These are phyloP conservation scores for Xerocomellus dryophilus DNA, from an alignment of 768 basidiomycete species.

Conservation along the genomic window DNA sequence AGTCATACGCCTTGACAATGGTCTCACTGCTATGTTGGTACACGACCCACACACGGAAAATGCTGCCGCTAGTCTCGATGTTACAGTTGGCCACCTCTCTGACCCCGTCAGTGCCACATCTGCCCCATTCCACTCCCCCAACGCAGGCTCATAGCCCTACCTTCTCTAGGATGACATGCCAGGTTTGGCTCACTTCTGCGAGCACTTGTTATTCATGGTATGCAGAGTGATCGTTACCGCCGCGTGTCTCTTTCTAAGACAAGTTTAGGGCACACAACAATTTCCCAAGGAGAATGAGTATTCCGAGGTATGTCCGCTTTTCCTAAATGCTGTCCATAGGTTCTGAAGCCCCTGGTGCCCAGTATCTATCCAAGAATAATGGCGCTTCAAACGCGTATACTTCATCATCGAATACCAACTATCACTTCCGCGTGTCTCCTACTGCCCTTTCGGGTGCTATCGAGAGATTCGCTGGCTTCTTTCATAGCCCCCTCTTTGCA, in stretches of 20 bases:
- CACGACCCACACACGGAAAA: slow-evolving; percentile 88
- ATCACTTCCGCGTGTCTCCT: slow-evolving; percentile 71
- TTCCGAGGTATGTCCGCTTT: slow-evolving; percentile 54
- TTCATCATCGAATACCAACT: slow-evolving; percentile 87
- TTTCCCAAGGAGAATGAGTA: slow-evolving; percentile 95
- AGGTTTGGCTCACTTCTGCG: slow-evolving; percentile 92
- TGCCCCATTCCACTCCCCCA: background rate
- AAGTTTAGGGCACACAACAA: slow-evolving; percentile 66
- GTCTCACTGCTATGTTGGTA: slow-evolving; percentile 80
- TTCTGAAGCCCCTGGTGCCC: background rate
- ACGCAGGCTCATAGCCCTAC: background rate
- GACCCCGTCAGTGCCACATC: slow-evolving; percentile 71
- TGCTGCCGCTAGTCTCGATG: slow-evolving; percentile 91
- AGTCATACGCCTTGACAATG: slow-evolving; percentile 82
- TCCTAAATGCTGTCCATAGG: background rate
- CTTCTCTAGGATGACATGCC: slow-evolving; percentile 73
- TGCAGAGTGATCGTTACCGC: slow-evolving; percentile 19
- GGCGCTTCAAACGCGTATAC: slow-evolving; percentile 94
- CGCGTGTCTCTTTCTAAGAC: background rate
- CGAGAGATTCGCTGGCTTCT: slow-evolving; percentile 80
- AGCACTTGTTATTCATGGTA: slow-evolving; percentile 95
- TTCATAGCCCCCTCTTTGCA: slow-evolving; percentile 88
- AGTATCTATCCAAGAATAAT: slow-evolving; percentile 80
- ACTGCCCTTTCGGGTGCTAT: slow-evolving; percentile 65
- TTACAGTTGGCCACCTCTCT: slow-evolving; percentile 88